Conservation (phyloP, 1,284 basidiomycete species). For the Earliella scabrosa region DNA sequence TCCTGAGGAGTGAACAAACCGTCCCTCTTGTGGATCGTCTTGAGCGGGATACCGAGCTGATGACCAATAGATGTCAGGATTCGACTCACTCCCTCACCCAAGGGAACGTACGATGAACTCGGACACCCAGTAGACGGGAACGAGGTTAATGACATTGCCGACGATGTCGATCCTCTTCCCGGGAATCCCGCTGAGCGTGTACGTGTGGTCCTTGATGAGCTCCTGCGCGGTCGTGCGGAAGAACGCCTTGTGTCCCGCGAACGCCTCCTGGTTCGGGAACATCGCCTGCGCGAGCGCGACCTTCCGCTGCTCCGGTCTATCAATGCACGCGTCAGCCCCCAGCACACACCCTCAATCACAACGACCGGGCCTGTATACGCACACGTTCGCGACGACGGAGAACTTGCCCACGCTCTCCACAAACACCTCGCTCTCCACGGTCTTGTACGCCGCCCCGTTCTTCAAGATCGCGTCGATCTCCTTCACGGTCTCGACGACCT, state of each 20-base stretch:
- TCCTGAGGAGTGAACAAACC: constrained; percentile 56
- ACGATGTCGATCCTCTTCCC: constrained; percentile 66
- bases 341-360: no score
- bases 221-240: constrained; percentile 43
- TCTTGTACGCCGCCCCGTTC: constrained; percentile 43
- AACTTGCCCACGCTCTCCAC: constrained; percentile 16
- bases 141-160: constrained; percentile 69
- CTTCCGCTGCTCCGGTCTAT: constrained; percentile 18
- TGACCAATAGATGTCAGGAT: neutral
- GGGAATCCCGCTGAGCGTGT: constrained; percentile 37
- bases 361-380: no score
- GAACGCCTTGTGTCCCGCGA: constrained; percentile 35
- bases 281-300: constrained; percentile 25
- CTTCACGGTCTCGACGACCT: constrained; percentile 46
- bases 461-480: constrained; percentile 47
- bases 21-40: constrained; percentile 47
- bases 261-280: constrained; percentile 23
- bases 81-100: neutral
- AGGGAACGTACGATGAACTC: constrained; percentile 56
- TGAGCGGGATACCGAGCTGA: constrained; percentile 67
- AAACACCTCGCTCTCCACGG: constrained; percentile 20
- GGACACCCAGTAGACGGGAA: constrained; percentile 70
- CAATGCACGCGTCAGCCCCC: no score
- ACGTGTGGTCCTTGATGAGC: constrained; percentile 44
- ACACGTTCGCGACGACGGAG: constrained; percentile 19